These are phyloP conservation scores for Groenewaldozyma auringiensis DNA, from an alignment of 1,139 yeast species.

Conservation along the genomic window DNA sequence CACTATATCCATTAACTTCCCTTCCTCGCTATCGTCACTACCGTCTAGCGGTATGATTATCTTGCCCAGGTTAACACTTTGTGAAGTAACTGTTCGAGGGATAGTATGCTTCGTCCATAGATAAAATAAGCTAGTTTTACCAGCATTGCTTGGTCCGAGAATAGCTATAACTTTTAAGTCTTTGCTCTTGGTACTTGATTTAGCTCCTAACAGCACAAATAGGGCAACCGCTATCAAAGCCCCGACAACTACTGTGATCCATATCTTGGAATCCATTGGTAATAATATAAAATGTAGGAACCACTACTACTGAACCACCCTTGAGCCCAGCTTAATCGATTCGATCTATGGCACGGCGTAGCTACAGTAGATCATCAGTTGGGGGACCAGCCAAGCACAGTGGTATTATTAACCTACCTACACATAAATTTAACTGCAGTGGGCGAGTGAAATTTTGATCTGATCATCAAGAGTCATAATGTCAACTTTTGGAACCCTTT, in stretches of 20 bases:
- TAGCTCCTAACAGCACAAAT: conserved; percentile 11
- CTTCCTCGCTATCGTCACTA: conserved; percentile 17
- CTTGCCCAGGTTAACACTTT: conserved; percentile 36
- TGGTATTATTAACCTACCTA: too few species aligned
- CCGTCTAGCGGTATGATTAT: conserved; percentile 29
- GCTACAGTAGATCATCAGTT: too few species aligned
- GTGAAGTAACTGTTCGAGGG: conserved; percentile 35
- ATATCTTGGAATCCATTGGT: not conserved
- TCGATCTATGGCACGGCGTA: too few species aligned
- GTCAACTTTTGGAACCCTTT: conserved; percentile 56
- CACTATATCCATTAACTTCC: conserved; percentile 39
- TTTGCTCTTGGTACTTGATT: conserved; percentile 3
- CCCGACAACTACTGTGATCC: conserved; percentile 13
- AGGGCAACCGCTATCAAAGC: conserved; percentile 12
- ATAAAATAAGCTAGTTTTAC: conserved; percentile 64
- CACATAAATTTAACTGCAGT: too few species aligned
- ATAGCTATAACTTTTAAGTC: conserved; percentile 54
- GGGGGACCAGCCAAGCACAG: too few species aligned
- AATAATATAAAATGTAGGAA: not conserved
- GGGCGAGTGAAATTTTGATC: conserved; percentile 2
- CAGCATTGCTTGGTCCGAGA: conserved; percentile 64
- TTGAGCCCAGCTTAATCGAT: too few species aligned
- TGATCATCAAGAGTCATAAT: conserved; percentile 27
- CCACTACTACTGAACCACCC: too few species aligned
- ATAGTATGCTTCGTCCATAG: conserved; percentile 9